These are phyloP conservation scores for Exophiala dermatitidis DNA, from an alignment of 2,329 filamentous ascomycete species.

Conservation along the genomic window DNA sequence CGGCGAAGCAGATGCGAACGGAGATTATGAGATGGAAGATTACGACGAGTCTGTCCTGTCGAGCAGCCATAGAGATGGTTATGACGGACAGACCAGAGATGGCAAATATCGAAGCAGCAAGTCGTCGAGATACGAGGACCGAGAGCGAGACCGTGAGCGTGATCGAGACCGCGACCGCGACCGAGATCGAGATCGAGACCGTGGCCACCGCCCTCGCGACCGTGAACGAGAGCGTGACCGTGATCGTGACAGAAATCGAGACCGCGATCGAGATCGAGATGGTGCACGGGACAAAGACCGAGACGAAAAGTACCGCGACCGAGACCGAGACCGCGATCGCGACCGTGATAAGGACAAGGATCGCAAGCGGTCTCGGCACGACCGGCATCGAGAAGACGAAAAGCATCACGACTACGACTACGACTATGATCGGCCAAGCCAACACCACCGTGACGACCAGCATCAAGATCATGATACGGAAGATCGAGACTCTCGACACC, in stretches of 20 bases:
- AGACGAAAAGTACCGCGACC: conserved; percentile 19
- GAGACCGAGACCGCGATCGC: conserved; percentile 22
- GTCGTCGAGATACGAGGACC: conserved; percentile 20
- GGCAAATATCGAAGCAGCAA: conserved; percentile 31
- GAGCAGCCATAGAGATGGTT: conserved; percentile 5
- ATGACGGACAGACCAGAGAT: conserved; percentile 16
- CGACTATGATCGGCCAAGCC: conserved; percentile 12
- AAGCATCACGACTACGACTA: conserved; percentile 20
- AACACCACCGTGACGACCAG: background rate
- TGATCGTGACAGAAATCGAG: conserved; percentile 26
- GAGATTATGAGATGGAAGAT: conserved; percentile 27
- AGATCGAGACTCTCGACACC: conserved; percentile 28
- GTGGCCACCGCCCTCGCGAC: conserved; percentile 29
- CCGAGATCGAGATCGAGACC: conserved; percentile 17
- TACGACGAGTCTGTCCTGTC: conserved; percentile 30
- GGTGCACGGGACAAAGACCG: conserved; percentile 16
- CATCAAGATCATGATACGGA: conserved; percentile 7
- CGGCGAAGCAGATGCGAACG: conserved; percentile 28
- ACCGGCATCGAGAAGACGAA: conserved; percentile 33
- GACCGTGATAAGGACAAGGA: conserved; percentile 22
- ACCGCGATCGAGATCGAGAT: conserved; percentile 25
- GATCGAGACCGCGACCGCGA: background rate
- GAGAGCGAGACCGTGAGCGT: conserved; percentile 15
- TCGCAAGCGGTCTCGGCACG: conserved; percentile 29
- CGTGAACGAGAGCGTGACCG: conserved; percentile 17